Percentiles rank a stretch among this genome's conserved stretches.
These are phyloP conservation scores for Nicotiana rustica DNA, from an alignment of 305 asterid species.

Conservation along the genomic window DNA sequence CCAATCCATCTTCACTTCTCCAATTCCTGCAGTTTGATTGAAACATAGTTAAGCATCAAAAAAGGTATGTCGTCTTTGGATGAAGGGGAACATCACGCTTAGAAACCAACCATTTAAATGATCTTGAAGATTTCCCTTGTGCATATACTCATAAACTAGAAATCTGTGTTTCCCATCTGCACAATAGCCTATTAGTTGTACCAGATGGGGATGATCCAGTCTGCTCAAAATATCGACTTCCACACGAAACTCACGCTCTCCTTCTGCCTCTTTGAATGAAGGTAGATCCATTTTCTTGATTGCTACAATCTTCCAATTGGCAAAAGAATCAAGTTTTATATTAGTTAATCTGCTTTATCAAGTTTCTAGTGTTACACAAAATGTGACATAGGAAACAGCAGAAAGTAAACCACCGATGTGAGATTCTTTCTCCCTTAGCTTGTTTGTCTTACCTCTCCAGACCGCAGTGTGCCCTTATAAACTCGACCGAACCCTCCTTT, in stretches of 20 bases:
- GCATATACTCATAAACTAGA: slow-evolving; percentile 90
- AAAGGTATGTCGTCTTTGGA: background rate
- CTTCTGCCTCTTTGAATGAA: slow-evolving; percentile 82
- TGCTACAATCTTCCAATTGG: slow-evolving; percentile 73
- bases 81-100: background rate
- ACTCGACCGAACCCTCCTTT: slow-evolving; percentile 97
- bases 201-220: slow-evolving; percentile 93
- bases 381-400: background rate
- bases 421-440: background rate
- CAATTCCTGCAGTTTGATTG: slow-evolving; percentile 60
- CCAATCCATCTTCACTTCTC: slow-evolving; percentile 92
- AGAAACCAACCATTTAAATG: slow-evolving; percentile 79
- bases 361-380: background rate
- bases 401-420: background rate
- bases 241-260: slow-evolving; percentile 92
- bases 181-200: slow-evolving; percentile 84
- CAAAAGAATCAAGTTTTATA: slow-evolving; percentile 19
- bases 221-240: slow-evolving; percentile 96
- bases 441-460: slow-evolving; percentile 73
- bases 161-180: slow-evolving; percentile 97
- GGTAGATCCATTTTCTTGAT: slow-evolving; percentile 97
- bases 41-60: slow-evolving; percentile 20
- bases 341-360: slow-evolving; percentile 18
- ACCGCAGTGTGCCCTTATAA: slow-evolving; percentile 81
- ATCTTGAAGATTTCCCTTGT: slow-evolving; percentile 91